Conservation (phyloP, 768 basidiomycete species). For the Auriscalpium orientale region DNA sequence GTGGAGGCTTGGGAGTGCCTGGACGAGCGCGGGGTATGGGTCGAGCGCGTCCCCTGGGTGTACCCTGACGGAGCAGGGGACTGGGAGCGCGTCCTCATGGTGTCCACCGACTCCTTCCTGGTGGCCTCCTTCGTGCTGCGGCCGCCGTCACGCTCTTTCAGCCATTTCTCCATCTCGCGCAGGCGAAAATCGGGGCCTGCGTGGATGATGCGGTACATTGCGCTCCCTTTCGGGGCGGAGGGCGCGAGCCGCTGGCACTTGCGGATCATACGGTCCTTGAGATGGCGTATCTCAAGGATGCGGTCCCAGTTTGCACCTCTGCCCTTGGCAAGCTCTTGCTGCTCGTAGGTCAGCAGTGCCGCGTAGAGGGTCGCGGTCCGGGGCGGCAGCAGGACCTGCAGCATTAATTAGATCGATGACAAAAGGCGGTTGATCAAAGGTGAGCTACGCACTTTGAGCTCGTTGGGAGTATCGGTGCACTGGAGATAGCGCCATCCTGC, state of each 20-base stretch:
- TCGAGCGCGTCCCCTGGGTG: slow-evolving; percentile 15
- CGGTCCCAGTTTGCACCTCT: slow-evolving; percentile 55
- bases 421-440: background rate
- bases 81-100: slow-evolving; percentile 17
- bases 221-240: slow-evolving; percentile 30
- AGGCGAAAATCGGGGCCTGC: slow-evolving; percentile 67
- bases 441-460: slow-evolving; percentile 49
- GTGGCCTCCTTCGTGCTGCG: slow-evolving; percentile 5
- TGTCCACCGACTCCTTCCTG: slow-evolving; percentile 31
- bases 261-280: slow-evolving; percentile 79
- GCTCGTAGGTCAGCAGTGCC: slow-evolving; percentile 56
- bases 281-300: slow-evolving; percentile 64
- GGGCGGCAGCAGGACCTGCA: slow-evolving; percentile 63
- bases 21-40: background rate
- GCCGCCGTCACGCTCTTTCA: slow-evolving; percentile 37
- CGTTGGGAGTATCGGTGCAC: slow-evolving; percentile 68
- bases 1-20: background rate
- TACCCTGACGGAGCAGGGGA: slow-evolving; percentile 1
- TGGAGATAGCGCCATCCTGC: slow-evolving; percentile 69
- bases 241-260: slow-evolving; percentile 64
- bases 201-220: slow-evolving; percentile 54
- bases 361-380: slow-evolving; percentile 59
- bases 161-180: slow-evolving; percentile 78
- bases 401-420: slow-evolving; percentile 4
- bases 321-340: slow-evolving; percentile 51